A percentile compares a stretch with the other conserved stretches of the same genome.
Conservation (phyloP, 192 early-diverging fungal genomes). For the Coemansia sp. region DNA sequence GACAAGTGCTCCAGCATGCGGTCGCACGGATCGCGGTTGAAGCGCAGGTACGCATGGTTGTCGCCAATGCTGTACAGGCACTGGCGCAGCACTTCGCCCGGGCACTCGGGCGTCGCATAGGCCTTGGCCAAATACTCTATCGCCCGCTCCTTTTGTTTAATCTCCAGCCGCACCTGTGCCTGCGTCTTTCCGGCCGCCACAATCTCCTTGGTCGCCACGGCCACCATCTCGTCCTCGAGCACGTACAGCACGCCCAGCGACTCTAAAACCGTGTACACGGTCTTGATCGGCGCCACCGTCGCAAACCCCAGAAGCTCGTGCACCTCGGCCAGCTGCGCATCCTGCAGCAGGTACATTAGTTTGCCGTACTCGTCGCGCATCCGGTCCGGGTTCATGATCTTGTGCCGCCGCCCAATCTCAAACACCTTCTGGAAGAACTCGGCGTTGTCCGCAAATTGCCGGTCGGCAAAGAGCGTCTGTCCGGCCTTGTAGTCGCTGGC, state of each 20-base stretch:
- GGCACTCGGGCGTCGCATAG: slow-evolving; percentile 60
- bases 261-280: slow-evolving; percentile 76
- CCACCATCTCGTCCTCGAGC: slow-evolving; percentile 77
- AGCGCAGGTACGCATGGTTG: slow-evolving; percentile 90
- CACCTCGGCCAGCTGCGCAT: slow-evolving; percentile 67
- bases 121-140: slow-evolving; percentile 81
- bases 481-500: slow-evolving; percentile 79
- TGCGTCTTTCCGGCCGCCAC: slow-evolving; percentile 62
- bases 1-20: slow-evolving; percentile 79
- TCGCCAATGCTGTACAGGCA: slow-evolving; percentile 98
- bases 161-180: slow-evolving; percentile 73
- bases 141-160: slow-evolving; percentile 85
- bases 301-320: slow-evolving; percentile 75
- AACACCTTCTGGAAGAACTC: slow-evolving; percentile 74
- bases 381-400: slow-evolving; percentile 94
- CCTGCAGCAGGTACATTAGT: slow-evolving; percentile 87
- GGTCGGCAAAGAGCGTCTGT: slow-evolving; percentile 70
- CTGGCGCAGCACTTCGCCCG: slow-evolving; percentile 66
- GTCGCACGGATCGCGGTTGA: slow-evolving; percentile 90
- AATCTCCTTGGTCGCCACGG: slow-evolving; percentile 63
- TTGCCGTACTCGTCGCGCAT: slow-evolving; percentile 97
- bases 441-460: slow-evolving; percentile 66
- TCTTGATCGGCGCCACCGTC: slow-evolving; percentile 82
- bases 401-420: slow-evolving; percentile 71
- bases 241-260: slow-evolving; percentile 61